Conservation (phyloP, 805 yeast genomes). For the Ogataea trehaloabstinens region DNA sequence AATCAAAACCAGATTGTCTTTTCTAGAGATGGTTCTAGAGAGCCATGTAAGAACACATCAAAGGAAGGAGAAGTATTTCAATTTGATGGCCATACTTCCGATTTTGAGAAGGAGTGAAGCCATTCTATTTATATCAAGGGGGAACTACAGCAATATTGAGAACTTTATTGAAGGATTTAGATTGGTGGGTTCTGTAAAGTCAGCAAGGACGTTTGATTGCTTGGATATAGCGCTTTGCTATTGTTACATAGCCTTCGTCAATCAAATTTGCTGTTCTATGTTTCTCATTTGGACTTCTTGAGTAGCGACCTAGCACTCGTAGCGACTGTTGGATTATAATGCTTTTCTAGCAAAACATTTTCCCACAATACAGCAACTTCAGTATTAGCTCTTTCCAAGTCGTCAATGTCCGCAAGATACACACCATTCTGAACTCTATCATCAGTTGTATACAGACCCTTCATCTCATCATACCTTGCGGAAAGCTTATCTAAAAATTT, state of each 20-base stretch:
- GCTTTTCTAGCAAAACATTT: conserved; percentile 69
- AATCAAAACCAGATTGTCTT: conserved; percentile 11
- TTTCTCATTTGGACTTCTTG: conserved; percentile 34
- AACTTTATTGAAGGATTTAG: too few relatives aligned
- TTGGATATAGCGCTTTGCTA: too few relatives aligned
- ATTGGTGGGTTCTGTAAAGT: too few relatives aligned
- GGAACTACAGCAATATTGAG: too few relatives aligned
- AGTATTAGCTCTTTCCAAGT: conserved; percentile 74
- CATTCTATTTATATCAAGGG: too few relatives aligned
- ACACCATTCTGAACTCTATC: conserved; percentile 84
- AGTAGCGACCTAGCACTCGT: conserved; percentile 54
- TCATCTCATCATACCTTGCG: conserved; percentile 66
- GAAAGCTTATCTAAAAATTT: conserved; percentile 76
- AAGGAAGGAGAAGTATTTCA: conserved; percentile 15
- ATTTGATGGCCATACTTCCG: conserved; percentile 13
- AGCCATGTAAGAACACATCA: background rate
- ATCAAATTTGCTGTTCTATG: too few relatives aligned
- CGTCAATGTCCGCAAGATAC: conserved; percentile 61
- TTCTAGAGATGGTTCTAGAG: too few relatives aligned
- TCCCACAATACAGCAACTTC: conserved; percentile 94
- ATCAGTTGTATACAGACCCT: conserved; percentile 80
- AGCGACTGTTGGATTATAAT: conserved; percentile 79
- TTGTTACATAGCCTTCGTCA: too few relatives aligned
- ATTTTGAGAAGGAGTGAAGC: background rate
- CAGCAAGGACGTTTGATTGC: too few relatives aligned